These are phyloP conservation scores for Mitragyna speciosa DNA, from an alignment of 257 asterid genomes.

Conservation along the genomic window DNA sequence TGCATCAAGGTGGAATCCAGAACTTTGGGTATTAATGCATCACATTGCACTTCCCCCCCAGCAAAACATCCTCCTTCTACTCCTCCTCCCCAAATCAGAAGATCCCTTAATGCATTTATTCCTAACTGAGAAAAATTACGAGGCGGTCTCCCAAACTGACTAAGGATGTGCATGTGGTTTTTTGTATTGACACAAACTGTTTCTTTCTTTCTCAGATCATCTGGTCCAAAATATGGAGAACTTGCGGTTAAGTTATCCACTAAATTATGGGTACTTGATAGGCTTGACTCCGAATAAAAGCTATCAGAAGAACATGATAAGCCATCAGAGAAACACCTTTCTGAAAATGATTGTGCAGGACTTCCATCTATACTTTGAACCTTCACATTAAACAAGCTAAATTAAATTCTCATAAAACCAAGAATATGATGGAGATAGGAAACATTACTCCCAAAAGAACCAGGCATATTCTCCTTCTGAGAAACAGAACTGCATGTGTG, in stretches of 20 bases:
- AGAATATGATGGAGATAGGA: not conserved
- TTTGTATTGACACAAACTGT: slow-evolving; percentile 15
- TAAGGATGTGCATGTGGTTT: slow-evolving; percentile 18
- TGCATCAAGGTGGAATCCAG: slow-evolving; percentile 47
- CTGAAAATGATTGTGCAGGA: slow-evolving; percentile 40
- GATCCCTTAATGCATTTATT: slow-evolving; percentile 37
- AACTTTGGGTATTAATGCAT: slow-evolving; percentile 45
- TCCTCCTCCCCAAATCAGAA: slow-evolving; percentile 53
- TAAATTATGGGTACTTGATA: slow-evolving; percentile 23
- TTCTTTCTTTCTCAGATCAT: slow-evolving; percentile 23
- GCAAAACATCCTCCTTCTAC: slow-evolving; percentile 37
- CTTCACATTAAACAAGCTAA: slow-evolving; percentile 24
- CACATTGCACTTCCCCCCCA: slow-evolving; percentile 34
- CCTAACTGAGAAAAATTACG: slow-evolving; percentile 16
- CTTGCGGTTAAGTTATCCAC: slow-evolving; percentile 26
- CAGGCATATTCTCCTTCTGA: not conserved
- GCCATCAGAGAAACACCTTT: slow-evolving; percentile 43
- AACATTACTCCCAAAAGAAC: not conserved
- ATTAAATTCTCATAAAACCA: slow-evolving; percentile 1
- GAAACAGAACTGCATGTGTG: not conserved
- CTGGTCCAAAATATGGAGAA: slow-evolving; percentile 32
- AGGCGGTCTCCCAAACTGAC: slow-evolving; percentile 20
- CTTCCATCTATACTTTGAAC: slow-evolving; percentile 43
- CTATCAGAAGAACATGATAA: slow-evolving; percentile 47
- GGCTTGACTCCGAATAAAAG: slow-evolving; percentile 38